Evolutionary conservation across 1,284 basidiomycete genomes (phyloP), one percentile per base, ranked within the genome.

Genomic region (Moniliella sp.): DNA sequence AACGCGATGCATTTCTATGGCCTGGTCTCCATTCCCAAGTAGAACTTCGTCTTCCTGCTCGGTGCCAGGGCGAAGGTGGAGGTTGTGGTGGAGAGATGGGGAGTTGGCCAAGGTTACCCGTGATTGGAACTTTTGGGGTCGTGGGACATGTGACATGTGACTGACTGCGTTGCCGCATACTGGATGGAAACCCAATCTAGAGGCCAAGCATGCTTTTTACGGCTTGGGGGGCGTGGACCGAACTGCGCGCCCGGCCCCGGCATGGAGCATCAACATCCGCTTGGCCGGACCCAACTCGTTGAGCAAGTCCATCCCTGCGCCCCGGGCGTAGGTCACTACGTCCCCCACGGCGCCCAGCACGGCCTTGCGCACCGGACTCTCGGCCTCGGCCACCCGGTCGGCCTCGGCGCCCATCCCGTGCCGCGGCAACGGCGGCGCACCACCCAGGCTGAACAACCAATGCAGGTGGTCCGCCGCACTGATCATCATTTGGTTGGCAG

Each of bases 271-370:
- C 18, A 42, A 28, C 8, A 21, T 30, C n/a, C 40, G 42, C 46
- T 58, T 58, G 28, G 55, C 45, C 8, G 45, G 43, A 1, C 39
- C 40, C 2, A 58, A 31, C 40, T 58, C 56, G 29, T 58, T 58
- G 34, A 58, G 39, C 30, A 58, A 45, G 31, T 58, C 56, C 29
- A 58, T 28, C 0, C 51, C 56, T 18, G 49, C 55, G 16, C 50
- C 53, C 15, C 56, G 37, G n/a, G n/a, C n/a, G n/a, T n/a, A n/a
- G n/a, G 40, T 44, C 5, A 48, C 26, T 4, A 30, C 34, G 11
- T 50, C 43, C 35, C 43, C 40, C 7, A 39, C 35, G 3, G 37
- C 26, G 3, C 31, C 36, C 29, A 33, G 43, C 14, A 39, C 25
- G 15, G 42, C n/a, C 4, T 40, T 41, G 19, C 43, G 38, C 15